A percentile compares a stretch with the other conserved stretches of the same genome.
Conservation (phyloP, 495 filamentous ascomycete genomes). For the Xylaria sp. region DNA sequence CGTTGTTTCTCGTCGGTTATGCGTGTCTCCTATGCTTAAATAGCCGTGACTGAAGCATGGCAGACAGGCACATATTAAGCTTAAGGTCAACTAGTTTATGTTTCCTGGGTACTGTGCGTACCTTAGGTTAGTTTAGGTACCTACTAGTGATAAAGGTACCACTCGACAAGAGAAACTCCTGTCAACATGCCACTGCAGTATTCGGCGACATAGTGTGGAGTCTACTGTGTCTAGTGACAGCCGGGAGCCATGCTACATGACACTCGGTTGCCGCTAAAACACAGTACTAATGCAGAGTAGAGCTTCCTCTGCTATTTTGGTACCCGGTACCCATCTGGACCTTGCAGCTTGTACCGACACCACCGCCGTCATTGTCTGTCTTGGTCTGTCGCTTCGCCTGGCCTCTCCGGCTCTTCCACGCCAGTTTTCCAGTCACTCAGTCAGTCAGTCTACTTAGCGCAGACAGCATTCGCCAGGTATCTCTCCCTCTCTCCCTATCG, state of each 20-base stretch:
- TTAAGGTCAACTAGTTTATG: not conserved
- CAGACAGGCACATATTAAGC: not conserved
- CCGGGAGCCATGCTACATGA: not conserved
- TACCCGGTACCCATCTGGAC: constrained; percentile 16
- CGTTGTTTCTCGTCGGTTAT: not conserved
- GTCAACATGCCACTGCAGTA: not conserved
- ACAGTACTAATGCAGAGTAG: not conserved
- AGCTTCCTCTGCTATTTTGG: not conserved
- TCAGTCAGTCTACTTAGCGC: not conserved
- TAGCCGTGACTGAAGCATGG: not conserved
- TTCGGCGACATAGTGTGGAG: not conserved
- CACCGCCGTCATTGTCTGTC: constrained; percentile 11
- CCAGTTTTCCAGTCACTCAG: not conserved
- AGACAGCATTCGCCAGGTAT: constrained; percentile 1
- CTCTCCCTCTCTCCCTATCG: not conserved
- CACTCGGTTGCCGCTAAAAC: not conserved
- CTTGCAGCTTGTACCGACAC: constrained; percentile 13
- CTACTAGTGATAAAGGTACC: not conserved
- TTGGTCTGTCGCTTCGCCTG: constrained; percentile 1
- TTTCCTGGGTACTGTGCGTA: not conserved
- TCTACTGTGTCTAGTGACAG: not conserved
- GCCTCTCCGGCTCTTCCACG: constrained; percentile 20
- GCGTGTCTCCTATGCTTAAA: constrained; percentile 9
- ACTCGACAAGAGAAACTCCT: not conserved
- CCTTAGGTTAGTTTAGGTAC: not conserved